A percentile compares a stretch with the other conserved stretches of the same genome.
phyloP scores from a whole-genome alignment of 352 stramenopile species.

The Pythium dissimile region DNA sequence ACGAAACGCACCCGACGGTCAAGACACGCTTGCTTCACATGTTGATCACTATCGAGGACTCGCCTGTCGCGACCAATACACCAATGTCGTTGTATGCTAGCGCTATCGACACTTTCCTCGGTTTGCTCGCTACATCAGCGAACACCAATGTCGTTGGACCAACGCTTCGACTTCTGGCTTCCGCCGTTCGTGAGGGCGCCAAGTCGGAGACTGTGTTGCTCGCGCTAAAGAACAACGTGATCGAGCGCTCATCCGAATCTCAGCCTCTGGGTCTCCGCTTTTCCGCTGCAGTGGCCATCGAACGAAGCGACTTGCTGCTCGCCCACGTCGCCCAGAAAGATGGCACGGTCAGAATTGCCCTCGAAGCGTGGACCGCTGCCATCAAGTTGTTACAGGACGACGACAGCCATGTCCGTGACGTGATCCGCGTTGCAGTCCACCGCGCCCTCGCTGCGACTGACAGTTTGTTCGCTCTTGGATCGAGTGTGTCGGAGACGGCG shows the following conservation, averaged over 20 bases:
- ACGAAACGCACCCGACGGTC: slow-evolving; percentile 70
- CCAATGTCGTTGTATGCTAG: slow-evolving; percentile 23
- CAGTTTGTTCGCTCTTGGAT: neutral
- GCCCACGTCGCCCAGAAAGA: slow-evolving; percentile 6
- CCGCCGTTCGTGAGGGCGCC: slow-evolving; percentile 26
- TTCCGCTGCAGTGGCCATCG: slow-evolving; percentile 49
- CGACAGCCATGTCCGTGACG: slow-evolving; percentile 32
- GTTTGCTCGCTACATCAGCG: slow-evolving; percentile 34
- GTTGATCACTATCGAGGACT: slow-evolving; percentile 36
- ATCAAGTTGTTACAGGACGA: slow-evolving; percentile 74
- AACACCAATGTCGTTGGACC: slow-evolving; percentile 54
- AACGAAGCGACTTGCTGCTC: slow-evolving; percentile 42
- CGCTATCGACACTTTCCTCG: slow-evolving; percentile 1
- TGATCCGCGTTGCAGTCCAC: slow-evolving; percentile 33
- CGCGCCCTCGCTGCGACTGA: slow-evolving; percentile 22
- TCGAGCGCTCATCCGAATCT: slow-evolving; percentile 37
- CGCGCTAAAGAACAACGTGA: slow-evolving; percentile 35
- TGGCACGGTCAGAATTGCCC: slow-evolving; percentile 23
- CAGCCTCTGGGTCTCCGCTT: slow-evolving; percentile 59
- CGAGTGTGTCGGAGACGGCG: slow-evolving; percentile 42
- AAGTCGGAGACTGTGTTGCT: slow-evolving; percentile 7
- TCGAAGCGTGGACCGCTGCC: slow-evolving; percentile 56
- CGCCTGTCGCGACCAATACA: slow-evolving; percentile 7
- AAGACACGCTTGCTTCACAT: slow-evolving; percentile 50
- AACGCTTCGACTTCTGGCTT: slow-evolving; percentile 54